Evolutionary conservation across 2,329 filamentous ascomycete genomes (phyloP).

Genomic region (Pseudogymnoascus verrucosus): DNA sequence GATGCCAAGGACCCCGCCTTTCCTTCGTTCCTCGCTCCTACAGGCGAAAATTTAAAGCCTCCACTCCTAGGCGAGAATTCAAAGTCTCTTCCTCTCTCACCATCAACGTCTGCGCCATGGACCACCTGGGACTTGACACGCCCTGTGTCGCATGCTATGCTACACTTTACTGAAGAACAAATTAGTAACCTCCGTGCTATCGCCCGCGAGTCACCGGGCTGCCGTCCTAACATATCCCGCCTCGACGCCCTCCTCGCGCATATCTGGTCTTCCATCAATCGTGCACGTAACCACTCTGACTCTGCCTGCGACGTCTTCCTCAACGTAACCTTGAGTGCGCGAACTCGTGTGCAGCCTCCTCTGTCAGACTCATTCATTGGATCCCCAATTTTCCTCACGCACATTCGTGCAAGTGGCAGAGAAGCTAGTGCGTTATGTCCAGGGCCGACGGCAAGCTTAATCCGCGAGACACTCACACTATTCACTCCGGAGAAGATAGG

Average conservation of each 20-base stretch:
- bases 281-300: slow-evolving; percentile 28
- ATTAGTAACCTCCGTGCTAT: slow-evolving; percentile 19
- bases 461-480: slow-evolving; percentile 29
- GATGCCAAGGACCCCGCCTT: slow-evolving; percentile 11
- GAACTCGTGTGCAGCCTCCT: slow-evolving; percentile 32
- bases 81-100: slow-evolving; percentile 20
- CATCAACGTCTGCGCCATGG: slow-evolving; percentile 32
- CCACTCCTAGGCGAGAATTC: neutral
- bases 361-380: slow-evolving; percentile 36
- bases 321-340: slow-evolving; percentile 34
- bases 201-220: slow-evolving; percentile 30
- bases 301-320: slow-evolving; percentile 30
- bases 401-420: slow-evolving; percentile 25
- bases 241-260: slow-evolving; percentile 39
- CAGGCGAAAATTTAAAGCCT: neutral
- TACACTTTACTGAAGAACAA: slow-evolving; percentile 33
- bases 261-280: slow-evolving; percentile 37
- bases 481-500: slow-evolving; percentile 34
- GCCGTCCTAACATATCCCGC: neutral
- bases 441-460: slow-evolving; percentile 21
- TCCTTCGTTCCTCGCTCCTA: neutral
- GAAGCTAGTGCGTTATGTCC: neutral
- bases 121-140: slow-evolving; percentile 33
- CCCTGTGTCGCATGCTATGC: slow-evolving; percentile 26
- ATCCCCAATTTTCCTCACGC: slow-evolving; percentile 35